Conservation (phyloP, 1,284 basidiomycete genomes). For the Irpex sp. region DNA sequence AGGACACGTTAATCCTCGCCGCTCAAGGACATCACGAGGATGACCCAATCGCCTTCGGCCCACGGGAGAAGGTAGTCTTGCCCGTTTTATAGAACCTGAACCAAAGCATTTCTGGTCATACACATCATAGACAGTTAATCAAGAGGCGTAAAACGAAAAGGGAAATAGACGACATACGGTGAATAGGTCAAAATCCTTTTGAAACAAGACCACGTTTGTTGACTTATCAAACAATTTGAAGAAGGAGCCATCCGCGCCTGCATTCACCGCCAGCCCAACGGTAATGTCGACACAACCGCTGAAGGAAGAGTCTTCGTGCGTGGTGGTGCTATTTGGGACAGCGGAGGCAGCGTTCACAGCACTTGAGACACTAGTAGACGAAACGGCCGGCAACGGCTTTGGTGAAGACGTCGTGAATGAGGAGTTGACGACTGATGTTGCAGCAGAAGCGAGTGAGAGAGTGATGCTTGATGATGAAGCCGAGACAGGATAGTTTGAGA, state of each 20-base stretch:
- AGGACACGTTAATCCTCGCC: background rate
- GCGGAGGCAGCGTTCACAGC: background rate
- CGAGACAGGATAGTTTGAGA: background rate
- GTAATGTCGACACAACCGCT: slow-evolving; percentile 36
- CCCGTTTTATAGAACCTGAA: background rate
- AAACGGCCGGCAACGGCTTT: background rate
- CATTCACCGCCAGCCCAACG: slow-evolving; percentile 30
- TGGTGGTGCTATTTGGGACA: background rate
- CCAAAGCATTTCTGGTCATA: slow-evolving; percentile 2
- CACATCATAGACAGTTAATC: background rate
- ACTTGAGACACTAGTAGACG: background rate
- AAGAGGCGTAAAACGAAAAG: too few species aligned
- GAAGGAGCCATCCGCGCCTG: slow-evolving; percentile 34
- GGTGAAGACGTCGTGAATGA: background rate
- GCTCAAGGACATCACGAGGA: background rate
- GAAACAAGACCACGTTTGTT: slow-evolving; percentile 31
- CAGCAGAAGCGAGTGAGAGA: background rate
- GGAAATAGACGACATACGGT: slow-evolving; percentile 12
- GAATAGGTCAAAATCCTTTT: slow-evolving; percentile 36
- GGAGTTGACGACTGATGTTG: background rate
- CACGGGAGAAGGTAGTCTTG: too few species aligned
- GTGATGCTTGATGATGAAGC: background rate
- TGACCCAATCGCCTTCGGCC: too few species aligned
- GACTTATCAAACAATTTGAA: slow-evolving; percentile 34
- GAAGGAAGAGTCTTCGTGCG: slow-evolving; percentile 5